These are phyloP conservation scores for Umbelopsis sp. DNA, from an alignment of 192 early-diverging fungal species.

Conservation along the genomic window DNA sequence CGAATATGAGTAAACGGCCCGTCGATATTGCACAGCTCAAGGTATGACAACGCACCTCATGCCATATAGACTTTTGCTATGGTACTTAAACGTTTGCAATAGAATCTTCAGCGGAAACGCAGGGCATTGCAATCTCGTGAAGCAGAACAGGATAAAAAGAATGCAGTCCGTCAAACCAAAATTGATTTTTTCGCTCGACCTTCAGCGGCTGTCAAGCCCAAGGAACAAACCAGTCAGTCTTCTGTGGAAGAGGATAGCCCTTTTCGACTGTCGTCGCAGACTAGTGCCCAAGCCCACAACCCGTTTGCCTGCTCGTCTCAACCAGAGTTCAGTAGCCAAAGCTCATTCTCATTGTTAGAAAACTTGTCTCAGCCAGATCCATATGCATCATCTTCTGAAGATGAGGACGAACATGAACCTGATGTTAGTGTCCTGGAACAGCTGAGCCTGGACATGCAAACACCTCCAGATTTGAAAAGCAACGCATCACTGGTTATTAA, in stretches of 20 bases:
- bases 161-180: slow-evolving; percentile 6
- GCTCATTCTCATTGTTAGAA: slow-evolving; percentile 9
- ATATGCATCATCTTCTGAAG: neutral
- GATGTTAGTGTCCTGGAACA: neutral
- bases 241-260: neutral
- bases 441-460: neutral
- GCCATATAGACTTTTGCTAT: neutral
- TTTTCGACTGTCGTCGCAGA: slow-evolving; percentile 8
- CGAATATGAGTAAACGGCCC: slow-evolving; percentile 14
- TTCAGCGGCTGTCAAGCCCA: neutral
- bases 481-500: neutral
- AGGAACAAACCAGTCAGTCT: neutral
- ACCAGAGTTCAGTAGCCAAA: slow-evolving; percentile 6
- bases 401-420: neutral
- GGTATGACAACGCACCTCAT: neutral
- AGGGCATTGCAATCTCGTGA: slow-evolving; percentile 14
- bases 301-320: slow-evolving; percentile 15
- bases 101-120: slow-evolving; percentile 5
- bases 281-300: neutral
- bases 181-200: slow-evolving; percentile 7
- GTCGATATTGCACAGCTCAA: slow-evolving; percentile 19
- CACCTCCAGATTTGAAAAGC: neutral
- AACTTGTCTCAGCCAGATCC: neutral
- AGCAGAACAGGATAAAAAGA: slow-evolving; percentile 20
- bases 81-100: neutral